Evolutionary conservation across 1,284 basidiomycete genomes (phyloP).

Genomic region (Vanrija sp.): DNA sequence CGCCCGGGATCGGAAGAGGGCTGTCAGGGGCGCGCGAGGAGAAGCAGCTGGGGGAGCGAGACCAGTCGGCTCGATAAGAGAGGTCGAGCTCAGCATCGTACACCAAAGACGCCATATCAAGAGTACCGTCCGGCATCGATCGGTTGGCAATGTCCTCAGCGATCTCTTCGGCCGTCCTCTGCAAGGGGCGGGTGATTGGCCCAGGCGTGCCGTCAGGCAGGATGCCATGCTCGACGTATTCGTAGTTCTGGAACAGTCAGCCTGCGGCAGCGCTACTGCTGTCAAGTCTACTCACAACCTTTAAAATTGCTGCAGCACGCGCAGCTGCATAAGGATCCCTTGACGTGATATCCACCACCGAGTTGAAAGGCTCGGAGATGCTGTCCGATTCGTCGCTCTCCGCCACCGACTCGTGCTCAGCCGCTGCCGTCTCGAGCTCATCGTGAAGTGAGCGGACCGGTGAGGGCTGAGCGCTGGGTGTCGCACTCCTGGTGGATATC

Average conservation of each 20-base stretch:
- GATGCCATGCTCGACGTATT: conserved; percentile 66
- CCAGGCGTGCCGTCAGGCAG: conserved; percentile 17
- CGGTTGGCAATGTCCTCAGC: conserved; percentile 7
- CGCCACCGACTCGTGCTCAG: conserved; percentile 5
- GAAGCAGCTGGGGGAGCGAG: not conserved
- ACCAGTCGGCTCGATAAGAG: not conserved
- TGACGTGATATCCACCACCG: conserved; percentile 70
- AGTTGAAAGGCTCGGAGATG: conserved; percentile 4
- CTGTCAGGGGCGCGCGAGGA: not conserved
- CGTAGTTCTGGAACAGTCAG: conserved; percentile 61
- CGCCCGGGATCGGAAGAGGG: conserved; percentile 18
- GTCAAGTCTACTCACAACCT: conserved; percentile 56
- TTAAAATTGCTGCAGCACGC: conserved; percentile 81
- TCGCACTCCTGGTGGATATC: too few species aligned
- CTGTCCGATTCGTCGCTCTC: conserved; percentile 12
- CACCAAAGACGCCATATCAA: not conserved
- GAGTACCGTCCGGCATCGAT: not conserved
- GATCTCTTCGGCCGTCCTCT: conserved; percentile 59
- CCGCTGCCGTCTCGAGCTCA: conserved; percentile 7
- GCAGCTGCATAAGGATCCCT: conserved; percentile 77
- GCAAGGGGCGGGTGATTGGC: conserved; percentile 45
- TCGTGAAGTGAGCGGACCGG: conserved; percentile 4
- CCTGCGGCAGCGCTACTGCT: not conserved
- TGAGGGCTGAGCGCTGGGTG: not conserved
- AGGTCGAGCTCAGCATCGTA: conserved; percentile 8